Conservation (phyloP, 1,139 yeast genomes). For the Pichia sp. region DNA sequence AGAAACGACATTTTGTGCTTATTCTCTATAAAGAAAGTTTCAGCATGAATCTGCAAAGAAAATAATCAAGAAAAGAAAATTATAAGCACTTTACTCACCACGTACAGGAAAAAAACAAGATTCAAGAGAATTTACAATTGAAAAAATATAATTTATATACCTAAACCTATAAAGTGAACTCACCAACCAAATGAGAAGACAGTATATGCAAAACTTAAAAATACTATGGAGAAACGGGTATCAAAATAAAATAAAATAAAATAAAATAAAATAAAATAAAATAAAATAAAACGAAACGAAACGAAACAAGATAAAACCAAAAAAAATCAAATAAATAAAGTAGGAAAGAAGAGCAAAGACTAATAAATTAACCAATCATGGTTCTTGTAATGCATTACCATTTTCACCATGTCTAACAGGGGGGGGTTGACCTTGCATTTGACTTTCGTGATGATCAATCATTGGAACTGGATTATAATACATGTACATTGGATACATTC, state of each 20-base stretch:
- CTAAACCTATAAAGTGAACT: background rate
- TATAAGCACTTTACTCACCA: background rate
- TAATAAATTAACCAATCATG: background rate
- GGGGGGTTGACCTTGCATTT: background rate
- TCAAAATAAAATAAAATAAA: background rate
- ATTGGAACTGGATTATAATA: constrained; percentile 22
- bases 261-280: background rate
- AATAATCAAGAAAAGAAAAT: background rate
- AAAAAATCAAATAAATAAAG: background rate
- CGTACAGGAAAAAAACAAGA: background rate
- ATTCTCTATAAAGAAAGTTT: background rate
- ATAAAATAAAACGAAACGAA: background rate
- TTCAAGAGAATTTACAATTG: no score
- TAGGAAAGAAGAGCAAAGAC: background rate
- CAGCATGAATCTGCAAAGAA: background rate
- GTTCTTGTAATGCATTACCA: background rate
- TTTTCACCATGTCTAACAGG: background rate
- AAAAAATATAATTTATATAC: background rate
- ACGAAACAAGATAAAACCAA: background rate
- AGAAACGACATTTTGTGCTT: background rate
- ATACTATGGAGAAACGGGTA: background rate
- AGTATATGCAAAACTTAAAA: background rate
- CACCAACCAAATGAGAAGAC: background rate
- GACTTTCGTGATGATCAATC: constrained; percentile 1
- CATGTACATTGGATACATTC: constrained; percentile 26